A percentile compares a stretch with the other conserved stretches of the same genome.
phyloP scores from a whole-genome alignment of 2,329 filamentous ascomycete genomes.

The Dactylellina parvicollis region DNA sequence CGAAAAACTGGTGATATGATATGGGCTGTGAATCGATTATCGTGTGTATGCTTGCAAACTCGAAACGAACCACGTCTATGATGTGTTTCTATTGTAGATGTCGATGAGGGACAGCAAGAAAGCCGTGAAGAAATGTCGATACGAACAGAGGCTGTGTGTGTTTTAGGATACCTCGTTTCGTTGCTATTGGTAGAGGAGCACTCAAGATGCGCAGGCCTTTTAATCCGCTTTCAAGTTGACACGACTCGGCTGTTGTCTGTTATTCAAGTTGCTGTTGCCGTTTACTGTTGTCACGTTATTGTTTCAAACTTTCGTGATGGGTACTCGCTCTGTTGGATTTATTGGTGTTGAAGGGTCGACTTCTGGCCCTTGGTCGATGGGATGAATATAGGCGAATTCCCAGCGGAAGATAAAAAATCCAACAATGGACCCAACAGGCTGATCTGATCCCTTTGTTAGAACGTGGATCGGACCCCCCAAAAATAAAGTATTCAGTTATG shows the following conservation, averaged over 20 bases:
- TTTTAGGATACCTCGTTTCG: conserved; percentile 36
- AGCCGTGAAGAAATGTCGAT: not conserved
- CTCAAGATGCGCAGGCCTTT: conserved; percentile 8
- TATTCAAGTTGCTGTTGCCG: conserved; percentile 33
- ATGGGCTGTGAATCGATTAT: not conserved
- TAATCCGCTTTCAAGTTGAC: conserved; percentile 26
- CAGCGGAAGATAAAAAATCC: conserved; percentile 44
- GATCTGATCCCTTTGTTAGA: conserved; percentile 30
- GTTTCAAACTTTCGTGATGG: conserved; percentile 46
- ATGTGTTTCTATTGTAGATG: conserved; percentile 15
- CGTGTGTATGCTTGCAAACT: not conserved
- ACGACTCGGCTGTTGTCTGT: conserved; percentile 27
- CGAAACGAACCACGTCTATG: not conserved
- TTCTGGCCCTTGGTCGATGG: conserved; percentile 3
- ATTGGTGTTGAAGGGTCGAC: conserved; percentile 16
- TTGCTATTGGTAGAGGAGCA: conserved; percentile 18
- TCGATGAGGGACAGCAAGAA: conserved; percentile 2
- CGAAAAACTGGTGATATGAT: not conserved
- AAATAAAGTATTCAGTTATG: conserved; percentile 6
- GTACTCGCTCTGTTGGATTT: conserved; percentile 37
- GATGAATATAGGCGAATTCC: conserved; percentile 43
- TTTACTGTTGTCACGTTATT: conserved; percentile 21
- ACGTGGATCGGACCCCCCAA: not conserved
- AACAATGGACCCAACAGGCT: conserved; percentile 50
- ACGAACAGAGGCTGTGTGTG: conserved; percentile 39